Evolutionary conservation across 164 flowering plant genomes (phyloP).

Genomic region (Akebia trifoliata): DNA sequence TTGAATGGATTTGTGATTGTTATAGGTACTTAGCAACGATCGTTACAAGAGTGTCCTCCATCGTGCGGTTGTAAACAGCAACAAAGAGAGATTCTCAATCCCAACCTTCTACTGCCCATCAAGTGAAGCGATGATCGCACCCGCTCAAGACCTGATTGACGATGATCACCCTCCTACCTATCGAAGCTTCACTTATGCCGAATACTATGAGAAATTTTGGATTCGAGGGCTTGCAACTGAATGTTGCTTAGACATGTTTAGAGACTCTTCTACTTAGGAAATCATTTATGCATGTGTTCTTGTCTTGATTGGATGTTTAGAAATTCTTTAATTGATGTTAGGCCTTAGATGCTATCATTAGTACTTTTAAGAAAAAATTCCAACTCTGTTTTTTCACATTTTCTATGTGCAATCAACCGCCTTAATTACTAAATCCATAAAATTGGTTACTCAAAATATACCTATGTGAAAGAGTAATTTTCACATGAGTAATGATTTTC

Average conservation of each 20-base stretch:
- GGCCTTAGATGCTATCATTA: no score
- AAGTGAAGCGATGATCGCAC: slow-evolving; percentile 40
- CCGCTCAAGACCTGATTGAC: slow-evolving; percentile 29
- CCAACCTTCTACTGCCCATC: slow-evolving; percentile 63
- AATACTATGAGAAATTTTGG: slow-evolving; percentile 47
- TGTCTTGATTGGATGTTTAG: no score
- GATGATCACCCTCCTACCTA: slow-evolving; percentile 31
- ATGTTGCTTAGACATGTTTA: slow-evolving; percentile 40
- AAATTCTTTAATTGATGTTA: no score
- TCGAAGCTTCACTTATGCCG: slow-evolving; percentile 30
- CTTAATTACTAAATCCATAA: no score
- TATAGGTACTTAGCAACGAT: slow-evolving; percentile 59
- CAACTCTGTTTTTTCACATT: no score
- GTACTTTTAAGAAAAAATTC: no score
- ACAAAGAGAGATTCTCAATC: slow-evolving; percentile 47
- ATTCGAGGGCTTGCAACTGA: slow-evolving; percentile 30
- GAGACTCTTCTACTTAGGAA: no score
- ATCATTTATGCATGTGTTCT: no score
- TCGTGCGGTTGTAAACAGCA: slow-evolving; percentile 52
- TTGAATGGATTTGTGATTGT: background rate
- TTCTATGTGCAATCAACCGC: no score
- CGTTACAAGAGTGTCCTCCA: slow-evolving; percentile 59
- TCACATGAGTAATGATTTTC: no score
- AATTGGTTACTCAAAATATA: no score
- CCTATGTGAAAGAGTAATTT: no score